Evolutionary conservation across 169 alveolate genomes (phyloP).

Genomic region (Cryptosporidium felis): DNA sequence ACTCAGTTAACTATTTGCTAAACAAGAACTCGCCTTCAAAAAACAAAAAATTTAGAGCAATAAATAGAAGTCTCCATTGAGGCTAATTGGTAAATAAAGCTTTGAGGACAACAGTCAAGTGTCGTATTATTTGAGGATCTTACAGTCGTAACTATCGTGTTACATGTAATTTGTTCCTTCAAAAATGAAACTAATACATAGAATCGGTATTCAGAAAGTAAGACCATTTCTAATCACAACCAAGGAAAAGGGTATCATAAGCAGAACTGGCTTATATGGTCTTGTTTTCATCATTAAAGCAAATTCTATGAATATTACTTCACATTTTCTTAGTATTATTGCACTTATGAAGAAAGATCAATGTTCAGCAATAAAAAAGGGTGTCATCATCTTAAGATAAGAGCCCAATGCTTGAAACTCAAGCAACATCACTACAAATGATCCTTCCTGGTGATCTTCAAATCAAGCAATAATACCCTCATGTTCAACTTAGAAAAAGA

Average conservation of each 20-base stretch:
- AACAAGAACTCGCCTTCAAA: too few relatives aligned
- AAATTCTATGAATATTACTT: neutral
- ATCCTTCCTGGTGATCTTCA: neutral
- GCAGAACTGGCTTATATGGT: conserved; percentile 72
- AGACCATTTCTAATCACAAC: conserved; percentile 68
- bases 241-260: conserved; percentile 55
- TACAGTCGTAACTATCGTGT: too few relatives aligned
- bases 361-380: conserved; percentile 27
- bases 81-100: too few relatives aligned
- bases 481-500: neutral
- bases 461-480: neutral
- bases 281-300: conserved; percentile 52
- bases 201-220: conserved; percentile 46
- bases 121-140: too few relatives aligned
- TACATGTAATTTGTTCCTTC: too few relatives aligned
- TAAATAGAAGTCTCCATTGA: too few relatives aligned
- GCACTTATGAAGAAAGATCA: neutral
- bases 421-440: conserved; percentile 55
- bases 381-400: conserved; percentile 41
- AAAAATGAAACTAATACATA: too few relatives aligned
- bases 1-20: too few relatives aligned
- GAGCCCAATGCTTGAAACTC: conserved; percentile 73
- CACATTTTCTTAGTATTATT: too few relatives aligned
- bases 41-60: too few relatives aligned
- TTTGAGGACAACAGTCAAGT: too few relatives aligned